phyloP scores from a whole-genome alignment of 305 asterid genomes.

The Petunia hybrid region DNA sequence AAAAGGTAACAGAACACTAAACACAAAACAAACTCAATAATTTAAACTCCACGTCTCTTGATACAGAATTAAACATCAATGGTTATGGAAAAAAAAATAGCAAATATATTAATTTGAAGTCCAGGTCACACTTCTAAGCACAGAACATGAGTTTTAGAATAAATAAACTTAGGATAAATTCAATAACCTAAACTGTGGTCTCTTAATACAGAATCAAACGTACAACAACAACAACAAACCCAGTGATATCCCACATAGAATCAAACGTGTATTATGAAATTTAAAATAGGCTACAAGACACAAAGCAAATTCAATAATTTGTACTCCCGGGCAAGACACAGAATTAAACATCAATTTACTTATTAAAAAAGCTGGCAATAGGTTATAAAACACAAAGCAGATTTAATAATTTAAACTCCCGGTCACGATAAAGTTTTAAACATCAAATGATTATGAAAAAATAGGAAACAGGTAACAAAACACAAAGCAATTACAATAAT shows the following conservation, averaged over 20 bases:
- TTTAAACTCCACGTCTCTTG: background rate
- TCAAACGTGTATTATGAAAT: no score
- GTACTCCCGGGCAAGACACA: background rate
- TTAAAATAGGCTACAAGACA: no score
- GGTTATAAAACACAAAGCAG: background rate
- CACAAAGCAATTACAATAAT: background rate
- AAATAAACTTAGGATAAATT: background rate
- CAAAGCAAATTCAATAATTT: no score
- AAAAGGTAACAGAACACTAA: no score
- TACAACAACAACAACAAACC: no score
- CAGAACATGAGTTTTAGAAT: background rate
- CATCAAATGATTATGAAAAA: slow-evolving; percentile 24
- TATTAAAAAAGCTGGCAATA: slow-evolving; percentile 9
- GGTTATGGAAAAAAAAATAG: no score
- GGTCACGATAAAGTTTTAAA: background rate
- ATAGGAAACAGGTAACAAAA: background rate
- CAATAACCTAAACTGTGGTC: no score
- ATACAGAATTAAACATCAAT: no score
- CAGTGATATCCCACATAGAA: no score
- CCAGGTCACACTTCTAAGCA: background rate
- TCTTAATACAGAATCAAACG: no score
- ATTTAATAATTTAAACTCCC: background rate
- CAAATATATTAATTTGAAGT: no score
- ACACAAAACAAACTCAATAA: background rate
- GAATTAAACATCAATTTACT: slow-evolving; percentile 14